phyloP scores from a whole-genome alignment of 2,329 filamentous ascomycete genomes.

The Macrophomina phaseolina region DNA sequence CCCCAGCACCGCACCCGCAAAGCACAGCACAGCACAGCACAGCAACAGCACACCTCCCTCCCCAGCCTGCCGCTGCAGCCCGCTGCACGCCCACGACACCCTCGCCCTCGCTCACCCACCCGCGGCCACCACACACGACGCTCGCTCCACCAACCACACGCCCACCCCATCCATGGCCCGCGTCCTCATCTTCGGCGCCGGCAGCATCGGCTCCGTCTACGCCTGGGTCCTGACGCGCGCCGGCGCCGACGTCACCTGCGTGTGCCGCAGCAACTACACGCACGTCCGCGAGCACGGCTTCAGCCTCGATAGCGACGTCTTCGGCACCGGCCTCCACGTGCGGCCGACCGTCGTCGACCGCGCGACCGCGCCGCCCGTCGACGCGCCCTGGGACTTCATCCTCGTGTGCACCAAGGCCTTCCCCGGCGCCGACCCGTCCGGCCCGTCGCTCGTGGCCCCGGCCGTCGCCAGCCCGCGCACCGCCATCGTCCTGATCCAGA shows the following conservation, averaged over 20 bases:
- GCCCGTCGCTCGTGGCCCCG: conserved; percentile 46
- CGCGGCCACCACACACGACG: too few species aligned
- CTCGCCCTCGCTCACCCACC: not conserved
- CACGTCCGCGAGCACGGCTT: conserved; percentile 49
- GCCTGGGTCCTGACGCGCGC: conserved; percentile 49
- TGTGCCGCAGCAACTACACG: conserved; percentile 55
- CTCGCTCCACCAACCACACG: not conserved
- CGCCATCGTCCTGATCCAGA: conserved; percentile 65
- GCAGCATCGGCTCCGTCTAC: conserved; percentile 51
- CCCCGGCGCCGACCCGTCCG: conserved; percentile 38
- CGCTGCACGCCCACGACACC: not conserved
- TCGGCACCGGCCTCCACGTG: conserved; percentile 43
- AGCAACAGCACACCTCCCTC: too few species aligned
- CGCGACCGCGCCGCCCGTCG: conserved; percentile 16
- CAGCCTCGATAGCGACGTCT: conserved; percentile 36
- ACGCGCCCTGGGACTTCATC: conserved; percentile 53
- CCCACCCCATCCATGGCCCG: conserved; percentile 9
- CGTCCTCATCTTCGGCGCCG: conserved; percentile 50
- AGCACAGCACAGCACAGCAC: too few species aligned
- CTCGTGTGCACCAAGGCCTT: conserved; percentile 56
- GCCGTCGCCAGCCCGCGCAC: conserved; percentile 51
- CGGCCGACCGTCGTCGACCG: conserved; percentile 46
- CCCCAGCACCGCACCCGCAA: not conserved
- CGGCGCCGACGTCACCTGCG: conserved; percentile 46
- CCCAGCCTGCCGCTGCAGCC: too few species aligned